Percentiles rank a stretch among this genome's conserved stretches.
These are phyloP conservation scores for Penicillium fimorum DNA, from an alignment of 495 filamentous ascomycete genomes.

Conservation along the genomic window DNA sequence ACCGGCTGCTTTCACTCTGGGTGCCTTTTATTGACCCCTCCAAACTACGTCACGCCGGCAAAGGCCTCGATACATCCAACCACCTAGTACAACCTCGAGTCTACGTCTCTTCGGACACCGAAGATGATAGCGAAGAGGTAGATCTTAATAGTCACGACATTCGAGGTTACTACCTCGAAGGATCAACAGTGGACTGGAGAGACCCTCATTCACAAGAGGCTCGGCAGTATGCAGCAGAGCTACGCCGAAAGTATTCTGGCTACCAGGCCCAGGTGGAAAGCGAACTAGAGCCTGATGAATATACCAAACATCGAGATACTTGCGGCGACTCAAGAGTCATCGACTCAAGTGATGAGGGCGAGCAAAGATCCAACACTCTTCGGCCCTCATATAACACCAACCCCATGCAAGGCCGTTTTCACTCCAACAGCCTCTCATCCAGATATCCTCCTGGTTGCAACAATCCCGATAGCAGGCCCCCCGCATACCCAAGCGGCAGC, in stretches of 20 bases:
- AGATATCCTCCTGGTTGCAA: constrained; percentile 9
- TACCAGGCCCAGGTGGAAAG: constrained; percentile 43
- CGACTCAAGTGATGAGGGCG: constrained; percentile 23
- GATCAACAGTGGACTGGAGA: constrained; percentile 32
- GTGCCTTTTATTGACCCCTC: constrained; percentile 19
- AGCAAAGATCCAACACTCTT: constrained; percentile 20
- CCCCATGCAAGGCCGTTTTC: constrained; percentile 16
- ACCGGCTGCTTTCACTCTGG: constrained; percentile 39
- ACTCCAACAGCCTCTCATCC: constrained; percentile 22
- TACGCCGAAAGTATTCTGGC: constrained; percentile 30
- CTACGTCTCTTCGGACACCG: constrained; percentile 25
- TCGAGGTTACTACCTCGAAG: constrained; percentile 41
- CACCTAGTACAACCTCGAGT: constrained; percentile 13
- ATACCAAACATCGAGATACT: constrained; percentile 5
- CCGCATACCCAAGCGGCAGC: constrained; percentile 17
- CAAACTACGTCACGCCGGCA: constrained; percentile 7
- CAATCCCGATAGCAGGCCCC: constrained; percentile 5
- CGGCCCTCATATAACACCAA: constrained; percentile 15
- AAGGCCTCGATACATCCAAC: neutral
- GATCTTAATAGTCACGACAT: constrained; percentile 27
- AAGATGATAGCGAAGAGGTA: constrained; percentile 29
- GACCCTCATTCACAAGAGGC: constrained; percentile 37
- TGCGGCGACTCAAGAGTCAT: constrained; percentile 7
- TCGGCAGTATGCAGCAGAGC: constrained; percentile 24
- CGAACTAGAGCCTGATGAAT: constrained; percentile 33